Base-by-base conservation (phyloP, 2,329 filamentous ascomycete genomes). In the Apiospora aurea region DNA sequence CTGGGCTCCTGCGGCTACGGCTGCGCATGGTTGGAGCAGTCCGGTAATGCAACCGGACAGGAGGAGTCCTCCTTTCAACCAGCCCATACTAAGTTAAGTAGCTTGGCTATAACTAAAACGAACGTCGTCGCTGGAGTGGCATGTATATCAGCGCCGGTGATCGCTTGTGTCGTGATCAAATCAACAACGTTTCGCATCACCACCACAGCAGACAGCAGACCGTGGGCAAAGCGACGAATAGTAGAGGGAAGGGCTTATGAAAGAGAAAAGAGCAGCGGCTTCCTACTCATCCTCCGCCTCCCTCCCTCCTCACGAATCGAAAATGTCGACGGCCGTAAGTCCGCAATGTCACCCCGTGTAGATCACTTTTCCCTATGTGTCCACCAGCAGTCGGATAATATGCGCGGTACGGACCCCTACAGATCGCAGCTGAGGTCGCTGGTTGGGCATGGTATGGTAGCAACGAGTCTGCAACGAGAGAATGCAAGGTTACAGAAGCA, bases 21-120 rank as follows among this genome's bases (percentile, higher is more conserved):
- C 70, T 57, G 68, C 73, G 49, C 75, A 75, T 70, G 75, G 75
- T 70, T 71, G 74, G 67, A 77, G 72, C 44, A 78, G 74, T 51
- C 73, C 73, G 21, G 57, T n/a, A 14, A 21, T 41, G n/a, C 18
- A 41, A 24, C 34, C 57, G 29, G 57, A 64, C 57, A 64, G 57
- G 10, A 64, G 57, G 3, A 41, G 34, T 24, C 57, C 57, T 10
- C 16, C 8, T n/a, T n/a, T 41, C 13, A 64, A 24, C 57, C 57
- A 64, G 18, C 34, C 16, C 57, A 64, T 64, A 24, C 29, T 64
- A 14, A n/a, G 7, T 13, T 64, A 14, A n/a, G 7, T n/a, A 26
- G n/a, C 47, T 7, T 38, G 18, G 53, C 29, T 64, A n/a, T 64
- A 41, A 64, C 34, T 61, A 2, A 34, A 61, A 29, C 57, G 57